phyloP scores from a whole-genome alignment of 2,329 filamentous ascomycete genomes.

The Esteya vermicola region DNA sequence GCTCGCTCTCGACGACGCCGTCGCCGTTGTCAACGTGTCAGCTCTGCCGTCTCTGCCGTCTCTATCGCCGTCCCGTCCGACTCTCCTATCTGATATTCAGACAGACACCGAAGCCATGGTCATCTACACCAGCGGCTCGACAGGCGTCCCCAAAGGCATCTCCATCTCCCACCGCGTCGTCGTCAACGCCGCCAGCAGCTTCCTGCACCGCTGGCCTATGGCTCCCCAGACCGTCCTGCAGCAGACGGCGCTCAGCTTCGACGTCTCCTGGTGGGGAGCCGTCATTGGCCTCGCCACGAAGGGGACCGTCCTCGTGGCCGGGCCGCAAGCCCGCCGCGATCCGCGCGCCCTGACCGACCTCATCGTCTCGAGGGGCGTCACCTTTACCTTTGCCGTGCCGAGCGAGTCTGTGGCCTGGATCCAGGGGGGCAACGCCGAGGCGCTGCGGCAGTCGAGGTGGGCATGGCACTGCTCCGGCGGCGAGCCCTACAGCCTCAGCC shows the following conservation, averaged over 20 bases:
- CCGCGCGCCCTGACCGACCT: conserved; percentile 18
- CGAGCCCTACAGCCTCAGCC: conserved; percentile 9
- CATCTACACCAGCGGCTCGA: conserved; percentile 45
- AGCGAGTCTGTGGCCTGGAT: conserved; percentile 19
- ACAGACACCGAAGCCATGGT: too few relatives aligned
- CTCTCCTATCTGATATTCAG: too few relatives aligned
- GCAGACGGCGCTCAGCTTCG: conserved; percentile 23
- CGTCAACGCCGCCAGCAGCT: conserved; percentile 27
- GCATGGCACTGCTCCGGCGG: conserved; percentile 4
- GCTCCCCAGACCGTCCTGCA: conserved; percentile 12
- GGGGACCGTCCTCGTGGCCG: conserved; percentile 21
- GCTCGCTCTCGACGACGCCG: neutral
- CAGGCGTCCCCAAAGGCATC: conserved; percentile 42
- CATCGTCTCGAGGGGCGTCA: conserved; percentile 17
- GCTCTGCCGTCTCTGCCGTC: conserved; percentile 10
- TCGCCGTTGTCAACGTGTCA: neutral
- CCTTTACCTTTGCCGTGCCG: conserved; percentile 20
- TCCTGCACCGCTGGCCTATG: conserved; percentile 19
- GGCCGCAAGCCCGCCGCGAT: conserved; percentile 17
- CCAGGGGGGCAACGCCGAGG: too few relatives aligned
- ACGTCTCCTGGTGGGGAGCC: conserved; percentile 25
- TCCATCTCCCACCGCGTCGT: conserved; percentile 42
- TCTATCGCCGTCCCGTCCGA: conserved; percentile 25
- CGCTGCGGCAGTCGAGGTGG: too few relatives aligned
- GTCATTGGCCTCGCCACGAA: conserved; percentile 20